Evolutionary conservation across 116 monocot species (phyloP).

Genomic region (Papilionanthe hybrid): DNA sequence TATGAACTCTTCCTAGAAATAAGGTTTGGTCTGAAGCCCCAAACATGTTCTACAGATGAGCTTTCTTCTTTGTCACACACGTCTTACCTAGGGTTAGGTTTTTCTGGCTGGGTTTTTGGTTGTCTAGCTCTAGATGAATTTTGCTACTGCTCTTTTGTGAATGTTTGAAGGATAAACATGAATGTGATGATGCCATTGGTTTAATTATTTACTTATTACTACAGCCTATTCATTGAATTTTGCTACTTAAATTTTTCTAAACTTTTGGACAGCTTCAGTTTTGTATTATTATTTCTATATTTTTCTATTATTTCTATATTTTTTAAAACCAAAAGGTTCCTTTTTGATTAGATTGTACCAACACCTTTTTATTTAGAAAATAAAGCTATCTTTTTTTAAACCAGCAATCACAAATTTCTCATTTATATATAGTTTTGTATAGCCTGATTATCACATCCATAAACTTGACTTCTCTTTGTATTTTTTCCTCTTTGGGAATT

Average conservation of each 20-base stretch:
- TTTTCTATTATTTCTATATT: too few relatives aligned
- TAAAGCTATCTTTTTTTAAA: background rate
- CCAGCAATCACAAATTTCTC: background rate
- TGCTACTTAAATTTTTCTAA: too few relatives aligned
- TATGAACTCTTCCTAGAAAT: background rate
- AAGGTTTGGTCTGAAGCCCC: background rate
- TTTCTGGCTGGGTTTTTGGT: background rate
- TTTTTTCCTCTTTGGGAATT: background rate
- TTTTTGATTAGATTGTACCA: conserved; percentile 3
- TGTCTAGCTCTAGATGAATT: background rate
- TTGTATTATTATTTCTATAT: too few relatives aligned
- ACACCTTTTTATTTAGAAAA: conserved; percentile 11
- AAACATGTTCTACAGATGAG: background rate
- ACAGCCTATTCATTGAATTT: too few relatives aligned
- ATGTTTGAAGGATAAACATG: too few relatives aligned
- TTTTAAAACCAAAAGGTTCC: conserved; percentile 48
- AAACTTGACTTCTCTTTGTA: background rate
- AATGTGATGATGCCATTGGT: too few relatives aligned
- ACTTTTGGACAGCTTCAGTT: too few relatives aligned
- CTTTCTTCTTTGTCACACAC: background rate
- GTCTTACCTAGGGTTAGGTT: background rate
- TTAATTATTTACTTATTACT: too few relatives aligned
- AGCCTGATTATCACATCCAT: background rate
- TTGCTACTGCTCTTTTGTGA: background rate
- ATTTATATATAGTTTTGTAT: conserved; percentile 3